Base-by-base conservation (phyloP, 2,329 filamentous ascomycete species). In the Pestalotiopsis sp. region DNA sequence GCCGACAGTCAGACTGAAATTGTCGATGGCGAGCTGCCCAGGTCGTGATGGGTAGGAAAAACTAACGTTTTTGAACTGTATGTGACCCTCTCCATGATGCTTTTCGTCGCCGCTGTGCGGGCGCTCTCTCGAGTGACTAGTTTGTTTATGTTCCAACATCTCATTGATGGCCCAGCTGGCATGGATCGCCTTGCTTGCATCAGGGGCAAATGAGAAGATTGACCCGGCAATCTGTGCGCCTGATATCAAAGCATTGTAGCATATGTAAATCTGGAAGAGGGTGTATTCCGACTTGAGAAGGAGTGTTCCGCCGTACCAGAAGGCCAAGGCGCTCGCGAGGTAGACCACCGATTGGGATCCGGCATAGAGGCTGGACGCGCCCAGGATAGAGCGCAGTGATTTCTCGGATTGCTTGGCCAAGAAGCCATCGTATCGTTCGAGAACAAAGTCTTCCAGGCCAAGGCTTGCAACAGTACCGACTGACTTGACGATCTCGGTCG, bases 391-490 rank as follows among this genome's bases (percentile, higher is more conserved):
- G 14, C n/a, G 17, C 9, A 63, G 13, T 2, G 45, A 56, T 45
- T 23, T n/a, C n/a, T 58, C n/a, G n/a, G 39, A 14, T 45, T 69
- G 67, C 39, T 31, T 27, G 14, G 17, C 65, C 12, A 70, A 61
- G 13, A 59, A 31, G 7, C 39, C n/a, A 14, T 67, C 11, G 64
- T 69, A 67, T 7, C 41, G 11, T 3, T 13, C 31, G 2, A 58
- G 31, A 17, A 70, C 63, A 27, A 38, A 27, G 0, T 61, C 63
- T 13, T 70, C 69, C 5, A 39, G 89, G 0, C 94, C 97, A 57
- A 99, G 86, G 5, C 94, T 93, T 3, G 95, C 95, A 12, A 98
- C 94, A 2, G 96, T 98, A 65, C 95, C 92, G 73, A 98, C 97
- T 4, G 95, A 93, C 2, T 93, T 94, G 45, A 96, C 97, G 57